phyloP scores from a whole-genome alignment of 495 filamentous ascomycete species.

The Penicillium steckii region DNA sequence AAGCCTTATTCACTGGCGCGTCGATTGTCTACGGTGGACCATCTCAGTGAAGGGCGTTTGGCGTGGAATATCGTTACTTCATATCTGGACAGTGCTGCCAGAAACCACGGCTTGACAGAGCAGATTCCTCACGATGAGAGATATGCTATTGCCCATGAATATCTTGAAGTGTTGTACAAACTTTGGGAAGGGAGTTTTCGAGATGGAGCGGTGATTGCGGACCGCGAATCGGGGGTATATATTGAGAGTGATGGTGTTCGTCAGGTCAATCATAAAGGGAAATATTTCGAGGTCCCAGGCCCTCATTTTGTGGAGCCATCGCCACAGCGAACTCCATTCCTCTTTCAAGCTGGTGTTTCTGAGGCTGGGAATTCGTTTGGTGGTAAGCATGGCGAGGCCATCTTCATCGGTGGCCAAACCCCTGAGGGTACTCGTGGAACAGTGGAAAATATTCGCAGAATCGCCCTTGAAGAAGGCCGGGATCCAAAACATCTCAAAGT shows the following conservation, averaged over 20 bases:
- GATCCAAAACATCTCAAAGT: constrained; percentile 54
- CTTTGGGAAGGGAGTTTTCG: constrained; percentile 60
- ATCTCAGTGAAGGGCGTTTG: constrained; percentile 54
- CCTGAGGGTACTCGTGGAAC: constrained; percentile 41
- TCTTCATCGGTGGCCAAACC: constrained; percentile 51
- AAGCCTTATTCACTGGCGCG: constrained; percentile 59
- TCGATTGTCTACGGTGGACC: constrained; percentile 57
- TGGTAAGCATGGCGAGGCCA: constrained; percentile 57
- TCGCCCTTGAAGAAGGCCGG: constrained; percentile 43
- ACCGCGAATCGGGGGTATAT: constrained; percentile 47
- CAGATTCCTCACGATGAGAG: constrained; percentile 57
- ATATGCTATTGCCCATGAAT: constrained; percentile 59
- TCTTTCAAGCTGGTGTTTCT: constrained; percentile 57
- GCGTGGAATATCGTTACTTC: constrained; percentile 63
- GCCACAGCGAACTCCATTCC: constrained; percentile 56
- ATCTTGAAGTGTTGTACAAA: constrained; percentile 60
- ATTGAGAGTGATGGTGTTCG: constrained; percentile 49
- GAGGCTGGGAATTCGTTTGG: constrained; percentile 53
- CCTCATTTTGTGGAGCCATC: constrained; percentile 56
- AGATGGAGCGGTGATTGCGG: constrained; percentile 53
- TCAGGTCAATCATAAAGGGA: constrained; percentile 56
- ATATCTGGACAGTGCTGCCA: constrained; percentile 57
- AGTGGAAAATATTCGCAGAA: constrained; percentile 50
- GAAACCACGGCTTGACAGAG: constrained; percentile 49
- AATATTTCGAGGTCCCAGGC: constrained; percentile 56